Evolutionary conservation across 495 filamentous ascomycete species (phyloP), one percentile per base, ranked within the genome.

Genomic region (Hyaloscypha variabilis): DNA sequence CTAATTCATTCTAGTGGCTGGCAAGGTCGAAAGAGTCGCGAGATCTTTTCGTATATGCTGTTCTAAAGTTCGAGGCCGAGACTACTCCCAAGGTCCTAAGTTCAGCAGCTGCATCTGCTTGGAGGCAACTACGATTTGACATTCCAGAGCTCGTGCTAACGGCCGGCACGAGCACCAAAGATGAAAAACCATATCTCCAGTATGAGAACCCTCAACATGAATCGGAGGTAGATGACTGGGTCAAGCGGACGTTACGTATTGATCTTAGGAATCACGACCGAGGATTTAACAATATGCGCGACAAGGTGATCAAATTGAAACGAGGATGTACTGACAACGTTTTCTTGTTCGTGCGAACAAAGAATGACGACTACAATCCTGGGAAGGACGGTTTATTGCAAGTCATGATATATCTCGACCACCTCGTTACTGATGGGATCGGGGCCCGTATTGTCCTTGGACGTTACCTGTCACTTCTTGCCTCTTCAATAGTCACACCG

Each of bases 401-500:
- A 23, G 5, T 64, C 11, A 65, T 69, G 53, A 59, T 69, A 1
- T 52, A 66, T 59, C 23, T 42, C 8, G 63, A 66, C n/a, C 67
- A 69, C 56, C 31, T 52, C 14, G 29, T 65, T 30, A 66, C 67
- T 8, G 62, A 69, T 39, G 67, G 67, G 2, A 66, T 69, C 30
- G 67, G 67, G 2, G 58, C 46, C 25, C 50, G 63, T 10, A 66
- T 69, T 29, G 4, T 69, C 4, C 26, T 69, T 19, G 31, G 34
- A 23, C 61, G 51, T 13, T 69, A 58, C 25, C 53, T 69, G 1
- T 24, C 62, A 23, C 23, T 62, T 1, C 51, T 69, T 2, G 36
- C 67, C 8, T 23, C 31, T 19, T 17, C 17, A 19, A 46, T 46
- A 17, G 14, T 17, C 39, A 46, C 39, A 8, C 13, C 39, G 4